Base-by-base conservation (phyloP, 805 yeast genomes). In the Kockiozyma suomiensis region DNA sequence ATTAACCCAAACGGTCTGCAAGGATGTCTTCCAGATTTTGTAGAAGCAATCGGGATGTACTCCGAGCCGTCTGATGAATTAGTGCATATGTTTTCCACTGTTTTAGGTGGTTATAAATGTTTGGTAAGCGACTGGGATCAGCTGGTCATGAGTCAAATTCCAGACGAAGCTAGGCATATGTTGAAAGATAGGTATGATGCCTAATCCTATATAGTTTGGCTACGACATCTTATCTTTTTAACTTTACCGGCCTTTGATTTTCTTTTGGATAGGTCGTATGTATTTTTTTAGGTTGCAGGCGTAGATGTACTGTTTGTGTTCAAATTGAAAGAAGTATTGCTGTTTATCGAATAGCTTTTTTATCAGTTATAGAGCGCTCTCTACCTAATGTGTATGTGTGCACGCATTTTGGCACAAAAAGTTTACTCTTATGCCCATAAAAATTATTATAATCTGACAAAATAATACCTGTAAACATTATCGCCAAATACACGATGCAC, bases 1-100 rank as follows among this genome's bases (percentile, higher is more conserved):
- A 71, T 74, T n/a, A 85, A 87, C 69, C 96, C 96, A 1, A 79
- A 81, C 35, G 87, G 85, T 0, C 75, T 89, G 33, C 82, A 77
- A 62, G 73, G 73, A 17, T 78, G 77, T 48, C 73, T 88, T 55
- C 78, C 82, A 25, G 73, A 77, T 41, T 84, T 88, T 60, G 70
- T 87, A 32, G 82, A 81, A 52, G 81, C 89, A 60, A 80, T 87
- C 54, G 87, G 70, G 12, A 65, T 71, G 38, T 73, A 72, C 58
- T 65, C 64, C 42, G 72, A 73, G 45, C 75, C 77, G 2, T 60
- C 72, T 1, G 66, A 62, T 5, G 69, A 69, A 23, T 65, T 74
- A 21, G 64, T 59, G 46, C 66, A 66, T 47, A 68, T 71, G 37
- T 72, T 73, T 28, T 50, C 58, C 6, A 64, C 67, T 32, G 58